These are phyloP conservation scores for Lactarius psammicola DNA, from an alignment of 768 basidiomycete genomes.

Conservation along the genomic window DNA sequence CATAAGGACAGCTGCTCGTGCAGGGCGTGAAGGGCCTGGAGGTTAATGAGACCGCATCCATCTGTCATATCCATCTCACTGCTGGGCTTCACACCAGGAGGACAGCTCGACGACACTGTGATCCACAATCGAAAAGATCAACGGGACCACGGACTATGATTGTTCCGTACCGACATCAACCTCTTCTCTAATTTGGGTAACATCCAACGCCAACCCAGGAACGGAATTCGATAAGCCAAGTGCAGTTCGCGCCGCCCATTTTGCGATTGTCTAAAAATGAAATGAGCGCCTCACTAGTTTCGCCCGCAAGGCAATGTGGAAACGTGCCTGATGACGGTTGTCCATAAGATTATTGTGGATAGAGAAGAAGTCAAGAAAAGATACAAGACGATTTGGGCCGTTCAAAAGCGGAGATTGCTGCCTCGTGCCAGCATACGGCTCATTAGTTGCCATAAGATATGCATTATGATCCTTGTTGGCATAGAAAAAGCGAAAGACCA, in stretches of 20 bases:
- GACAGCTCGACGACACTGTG: slow-evolving; percentile 33
- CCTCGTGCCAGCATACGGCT: slow-evolving; percentile 33
- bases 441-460: slow-evolving; percentile 56
- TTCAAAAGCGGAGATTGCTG: not conserved
- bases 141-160: no score
- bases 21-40: slow-evolving; percentile 41
- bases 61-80: slow-evolving; percentile 55
- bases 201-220: slow-evolving; percentile 48
- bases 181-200: slow-evolving; percentile 39
- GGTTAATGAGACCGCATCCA: slow-evolving; percentile 71
- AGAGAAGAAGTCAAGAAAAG: slow-evolving; percentile 49
- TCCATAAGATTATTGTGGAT: slow-evolving; percentile 52
- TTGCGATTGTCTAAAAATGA: slow-evolving; percentile 51
- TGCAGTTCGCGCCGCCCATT: slow-evolving; percentile 62
- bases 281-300: slow-evolving; percentile 1
- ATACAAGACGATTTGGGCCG: slow-evolving; percentile 27
- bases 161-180: slow-evolving; percentile 49
- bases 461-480: slow-evolving; percentile 54
- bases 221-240: slow-evolving; percentile 64
- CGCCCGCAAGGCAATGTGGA: not conserved
- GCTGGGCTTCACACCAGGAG: slow-evolving; percentile 30
- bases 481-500: slow-evolving; percentile 59
- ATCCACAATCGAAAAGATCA: slow-evolving; percentile 7
- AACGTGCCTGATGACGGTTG: slow-evolving; percentile 53
- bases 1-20: slow-evolving; percentile 28